phyloP scores from a whole-genome alignment of 2,329 filamentous ascomycete genomes.

The Leptographium galeiforme region DNA sequence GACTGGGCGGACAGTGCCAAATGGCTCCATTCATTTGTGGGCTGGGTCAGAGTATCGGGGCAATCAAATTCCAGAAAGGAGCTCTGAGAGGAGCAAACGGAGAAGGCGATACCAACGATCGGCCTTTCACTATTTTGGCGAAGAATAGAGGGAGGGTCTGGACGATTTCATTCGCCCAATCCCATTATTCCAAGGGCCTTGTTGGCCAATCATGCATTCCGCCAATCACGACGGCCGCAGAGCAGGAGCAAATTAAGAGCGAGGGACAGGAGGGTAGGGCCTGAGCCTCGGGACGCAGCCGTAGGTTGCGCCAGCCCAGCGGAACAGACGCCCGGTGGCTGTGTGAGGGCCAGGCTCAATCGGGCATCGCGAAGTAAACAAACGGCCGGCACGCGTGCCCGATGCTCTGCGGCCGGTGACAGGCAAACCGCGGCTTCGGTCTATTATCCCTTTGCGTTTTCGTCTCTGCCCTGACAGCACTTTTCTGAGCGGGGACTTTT shows the following conservation, averaged over 20 bases:
- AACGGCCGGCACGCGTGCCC: neutral
- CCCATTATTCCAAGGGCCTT: neutral
- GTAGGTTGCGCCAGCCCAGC: constrained; percentile 1
- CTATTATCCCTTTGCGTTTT: neutral
- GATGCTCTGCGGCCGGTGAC: neutral
- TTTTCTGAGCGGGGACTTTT: neutral
- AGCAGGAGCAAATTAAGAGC: constrained; percentile 8
- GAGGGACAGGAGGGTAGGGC: neutral
- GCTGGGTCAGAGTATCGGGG: neutral
- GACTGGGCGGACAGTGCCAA: neutral
- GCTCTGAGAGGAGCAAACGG: neutral
- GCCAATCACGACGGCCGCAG: constrained; percentile 16
- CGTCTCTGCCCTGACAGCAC: neutral
- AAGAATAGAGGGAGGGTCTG: neutral
- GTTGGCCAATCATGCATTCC: constrained; percentile 6
- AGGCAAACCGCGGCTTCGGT: neutral
- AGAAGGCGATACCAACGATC: neutral
- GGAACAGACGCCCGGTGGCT: neutral
- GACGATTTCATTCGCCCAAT: constrained; percentile 14
- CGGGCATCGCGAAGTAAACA: constrained; percentile 12
- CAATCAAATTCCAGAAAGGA: neutral
- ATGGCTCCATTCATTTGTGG: constrained; percentile 1
- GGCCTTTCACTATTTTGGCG: neutral
- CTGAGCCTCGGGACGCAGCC: neutral
- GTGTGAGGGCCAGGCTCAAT: constrained; percentile 3